Base-by-base conservation (phyloP, 208 protist species). In the Trypanosoma cruzi region DNA sequence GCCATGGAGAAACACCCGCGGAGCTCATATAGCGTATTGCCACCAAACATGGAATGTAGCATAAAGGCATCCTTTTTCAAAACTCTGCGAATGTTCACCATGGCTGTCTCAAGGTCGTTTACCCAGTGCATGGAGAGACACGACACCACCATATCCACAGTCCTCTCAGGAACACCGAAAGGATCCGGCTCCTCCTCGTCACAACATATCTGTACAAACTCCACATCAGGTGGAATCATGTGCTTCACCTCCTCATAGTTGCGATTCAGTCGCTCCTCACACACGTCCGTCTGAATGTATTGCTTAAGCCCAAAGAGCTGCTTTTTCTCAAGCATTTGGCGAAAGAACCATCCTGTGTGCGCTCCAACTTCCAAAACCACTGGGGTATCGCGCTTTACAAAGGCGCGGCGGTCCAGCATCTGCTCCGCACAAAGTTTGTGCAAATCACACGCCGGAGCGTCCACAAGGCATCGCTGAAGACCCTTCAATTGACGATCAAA, bases 271-370 rank as follows among this genome's bases (percentile, higher is more conserved):
- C 88, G 73, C 13, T 95, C 90, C 63, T 95, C 85, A 22, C 74
- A 90, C 58, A 93, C 89, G 76, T 97, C 92, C 18, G 89, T 95
- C 76, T 97, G 89, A 31, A 97, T 97, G 84, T 97, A 97, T 76
- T 93, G 89, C 77, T 97, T 93, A 10, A 94, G 77, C 0, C 89
- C 89, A 68, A 82, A 81, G 16, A 93, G 53, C 65, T 95, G 73
- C 57, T 93, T 86, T 58, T 86, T 80, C 68, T 91, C 86, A 18
- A 96, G 37, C 88, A 94, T 94, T 76, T 93, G 88, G n/a, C 86
- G 83, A 65, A 96, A 85, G 62, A 85, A 90, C 86, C 88, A 96
- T 0, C 90, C 90, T 16, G 86, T 92, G 75, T 96, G 88, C 20
- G 90, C 90, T 24, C 90, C 90, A 1, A 96, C 84, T 63, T 96